Percentiles rank a stretch among this genome's conserved stretches.
Conservation (phyloP, 495 filamentous ascomycete species). For the Platismatia glauca region DNA sequence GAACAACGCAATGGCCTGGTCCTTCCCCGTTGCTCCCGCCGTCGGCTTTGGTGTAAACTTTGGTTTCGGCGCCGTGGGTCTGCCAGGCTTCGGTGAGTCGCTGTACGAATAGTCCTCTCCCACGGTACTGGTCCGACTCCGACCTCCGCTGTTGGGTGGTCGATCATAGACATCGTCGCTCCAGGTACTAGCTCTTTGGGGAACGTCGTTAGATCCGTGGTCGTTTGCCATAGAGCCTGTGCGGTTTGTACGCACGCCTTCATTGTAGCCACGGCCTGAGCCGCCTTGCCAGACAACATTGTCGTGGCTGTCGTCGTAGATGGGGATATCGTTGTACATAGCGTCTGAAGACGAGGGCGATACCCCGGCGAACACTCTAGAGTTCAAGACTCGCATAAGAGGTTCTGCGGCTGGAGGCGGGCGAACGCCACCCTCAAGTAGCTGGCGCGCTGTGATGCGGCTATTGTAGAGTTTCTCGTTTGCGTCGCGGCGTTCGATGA, state of each 20-base stretch:
- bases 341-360: conserved; percentile 42
- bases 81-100: conserved; percentile 43
- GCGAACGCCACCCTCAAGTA: conserved; percentile 68
- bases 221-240: conserved; percentile 44
- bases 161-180: conserved; percentile 82
- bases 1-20: conserved; percentile 83
- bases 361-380: conserved; percentile 68
- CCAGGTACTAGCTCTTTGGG: conserved; percentile 72
- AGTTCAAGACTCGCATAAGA: conserved; percentile 74
- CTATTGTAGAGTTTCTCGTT: conserved; percentile 92
- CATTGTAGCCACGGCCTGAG: conserved; percentile 65
- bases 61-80: conserved; percentile 83
- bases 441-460: conserved; percentile 67
- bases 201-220: conserved; percentile 56
- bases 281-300: conserved; percentile 88
- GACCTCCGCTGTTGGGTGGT: conserved; percentile 36
- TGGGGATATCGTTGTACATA: conserved; percentile 92
- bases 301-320: conserved; percentile 83
- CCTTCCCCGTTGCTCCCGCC: conserved; percentile 57
- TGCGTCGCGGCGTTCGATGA: conserved; percentile 90
- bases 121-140: conserved; percentile 40
- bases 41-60: conserved; percentile 53
- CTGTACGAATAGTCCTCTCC: conserved; percentile 53
- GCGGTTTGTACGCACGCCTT: conserved; percentile 54
- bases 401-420: conserved; percentile 76